Base-by-base conservation (phyloP, 495 filamentous ascomycete species). In the Cairneyella variabilis region DNA sequence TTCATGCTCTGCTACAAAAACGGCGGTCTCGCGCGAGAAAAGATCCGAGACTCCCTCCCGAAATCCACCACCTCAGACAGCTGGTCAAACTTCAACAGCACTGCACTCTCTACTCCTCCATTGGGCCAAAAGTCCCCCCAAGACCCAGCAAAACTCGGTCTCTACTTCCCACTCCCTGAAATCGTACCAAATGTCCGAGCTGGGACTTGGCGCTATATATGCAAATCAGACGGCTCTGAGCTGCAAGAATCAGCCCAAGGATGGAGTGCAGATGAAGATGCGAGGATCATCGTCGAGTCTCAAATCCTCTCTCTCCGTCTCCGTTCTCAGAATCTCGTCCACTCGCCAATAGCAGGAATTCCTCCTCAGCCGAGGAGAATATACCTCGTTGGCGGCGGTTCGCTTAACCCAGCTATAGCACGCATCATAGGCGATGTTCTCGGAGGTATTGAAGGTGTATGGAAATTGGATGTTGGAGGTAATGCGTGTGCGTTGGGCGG, bases 1-100 rank as follows among this genome's bases (percentile, higher is more conserved):
- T 98, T 98, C 70, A 98, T 98, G 93, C 85, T 98, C 25, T 98
- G 93, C 75, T 98, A 97, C 76, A 97, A 97, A 70, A 98, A 98
- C 72, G 93, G 93, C 53, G 89, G 89, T 0, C 79, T 97, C 0
- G 93, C 93, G 0, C 88, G 93, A 39, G 93, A 98, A 65, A 80
- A 87, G 43, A 78, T 96, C 51, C 85, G 92, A 26, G 88, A 98
- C 64, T 76, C 69, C 59, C 66, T 78, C 3, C 71, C 74, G 59
- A 70, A 59, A 42, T 66, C 75, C 25, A 66, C 58, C 4, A 54
- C 71, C 11, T 44, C 53, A 11, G 78, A 84, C 42, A 66, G 75
- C 21, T 97, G 93, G 93, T 76, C 76, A 20, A 74, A 63, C 32
- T 98, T 97, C 74, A 91, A 97, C 74, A 57, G 77, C 39, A 65